These are phyloP conservation scores for Ceratocystis cubensis DNA, from an alignment of 2,329 filamentous ascomycete genomes.

Conservation along the genomic window DNA sequence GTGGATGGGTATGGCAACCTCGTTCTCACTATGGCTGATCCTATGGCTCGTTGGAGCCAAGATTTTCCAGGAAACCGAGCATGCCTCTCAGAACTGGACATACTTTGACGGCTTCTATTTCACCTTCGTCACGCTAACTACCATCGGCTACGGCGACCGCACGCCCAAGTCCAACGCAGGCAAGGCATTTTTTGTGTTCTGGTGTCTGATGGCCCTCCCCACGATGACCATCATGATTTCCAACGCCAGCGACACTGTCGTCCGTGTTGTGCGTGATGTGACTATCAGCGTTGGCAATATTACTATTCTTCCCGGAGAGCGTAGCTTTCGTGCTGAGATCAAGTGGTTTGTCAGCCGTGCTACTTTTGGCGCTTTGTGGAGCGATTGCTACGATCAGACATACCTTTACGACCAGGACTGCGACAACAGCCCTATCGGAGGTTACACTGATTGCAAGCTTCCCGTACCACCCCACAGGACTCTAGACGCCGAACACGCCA, in stretches of 20 bases:
- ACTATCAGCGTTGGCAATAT: slow-evolving; percentile 46
- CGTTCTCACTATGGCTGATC: slow-evolving; percentile 52
- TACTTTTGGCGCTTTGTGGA: slow-evolving; percentile 34
- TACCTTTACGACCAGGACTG: not conserved
- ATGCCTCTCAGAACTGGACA: slow-evolving; percentile 45
- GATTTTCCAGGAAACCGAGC: slow-evolving; percentile 50
- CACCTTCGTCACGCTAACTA: slow-evolving; percentile 68
- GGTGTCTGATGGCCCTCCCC: slow-evolving; percentile 73
- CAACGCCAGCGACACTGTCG: slow-evolving; percentile 72
- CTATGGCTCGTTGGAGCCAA: slow-evolving; percentile 73
- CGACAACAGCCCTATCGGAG: not conserved
- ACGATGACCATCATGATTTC: slow-evolving; percentile 79
- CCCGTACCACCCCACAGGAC: not conserved
- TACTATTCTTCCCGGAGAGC: slow-evolving; percentile 48
- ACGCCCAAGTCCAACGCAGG: slow-evolving; percentile 66
- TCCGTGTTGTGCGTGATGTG: slow-evolving; percentile 45
- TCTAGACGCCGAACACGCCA: slow-evolving; percentile 11
- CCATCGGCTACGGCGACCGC: slow-evolving; percentile 76
- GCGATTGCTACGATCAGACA: slow-evolving; percentile 10
- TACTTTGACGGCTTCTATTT: slow-evolving; percentile 83
- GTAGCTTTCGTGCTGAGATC: slow-evolving; percentile 35
- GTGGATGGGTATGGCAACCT: slow-evolving; percentile 62
- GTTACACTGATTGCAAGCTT: slow-evolving; percentile 5
- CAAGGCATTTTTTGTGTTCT: slow-evolving; percentile 83
- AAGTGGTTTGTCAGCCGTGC: slow-evolving; percentile 34